Evolutionary conservation across 1,284 basidiomycete species (phyloP).

Genomic region (Microbotryum scabiosae): DNA sequence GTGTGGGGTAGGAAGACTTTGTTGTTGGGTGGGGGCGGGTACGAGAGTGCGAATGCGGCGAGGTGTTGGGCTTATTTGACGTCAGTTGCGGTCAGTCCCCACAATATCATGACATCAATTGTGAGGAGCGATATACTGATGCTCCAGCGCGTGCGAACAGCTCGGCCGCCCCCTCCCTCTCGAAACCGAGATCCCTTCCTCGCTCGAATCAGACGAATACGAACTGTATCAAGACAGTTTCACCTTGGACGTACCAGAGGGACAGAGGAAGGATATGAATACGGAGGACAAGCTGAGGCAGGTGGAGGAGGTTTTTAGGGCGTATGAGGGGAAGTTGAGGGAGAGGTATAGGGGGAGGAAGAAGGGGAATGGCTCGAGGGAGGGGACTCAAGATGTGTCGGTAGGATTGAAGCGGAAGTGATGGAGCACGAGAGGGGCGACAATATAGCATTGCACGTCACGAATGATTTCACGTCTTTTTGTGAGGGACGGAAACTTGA

Average conservation of each 20-base stretch:
- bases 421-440: too few relatives aligned
- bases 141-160: constrained; percentile 39
- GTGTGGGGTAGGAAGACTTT: constrained; percentile 51
- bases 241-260: constrained; percentile 60
- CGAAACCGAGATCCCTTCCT: constrained; percentile 59
- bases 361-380: background rate
- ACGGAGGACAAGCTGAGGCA: constrained; percentile 46
- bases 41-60: constrained; percentile 69
- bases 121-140: background rate
- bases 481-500: too few relatives aligned
- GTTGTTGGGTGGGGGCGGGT: constrained; percentile 52
- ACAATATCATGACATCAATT: background rate
- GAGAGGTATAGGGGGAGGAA: background rate
- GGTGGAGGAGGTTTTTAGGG: constrained; percentile 34
- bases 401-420: too few relatives aligned
- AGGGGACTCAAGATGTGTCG: background rate
- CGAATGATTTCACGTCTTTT: too few relatives aligned
- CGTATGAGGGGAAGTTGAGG: constrained; percentile 16
- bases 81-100: constrained; percentile 51
- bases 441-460: too few relatives aligned
- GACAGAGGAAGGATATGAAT: constrained; percentile 65
- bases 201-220: constrained; percentile 10
- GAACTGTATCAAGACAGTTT: constrained; percentile 68
- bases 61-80: constrained; percentile 77
- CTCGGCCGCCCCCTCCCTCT: constrained; percentile 49